Base-by-base conservation (phyloP, 2,329 filamentous ascomycete genomes). In the Alternaria tenuissima region DNA sequence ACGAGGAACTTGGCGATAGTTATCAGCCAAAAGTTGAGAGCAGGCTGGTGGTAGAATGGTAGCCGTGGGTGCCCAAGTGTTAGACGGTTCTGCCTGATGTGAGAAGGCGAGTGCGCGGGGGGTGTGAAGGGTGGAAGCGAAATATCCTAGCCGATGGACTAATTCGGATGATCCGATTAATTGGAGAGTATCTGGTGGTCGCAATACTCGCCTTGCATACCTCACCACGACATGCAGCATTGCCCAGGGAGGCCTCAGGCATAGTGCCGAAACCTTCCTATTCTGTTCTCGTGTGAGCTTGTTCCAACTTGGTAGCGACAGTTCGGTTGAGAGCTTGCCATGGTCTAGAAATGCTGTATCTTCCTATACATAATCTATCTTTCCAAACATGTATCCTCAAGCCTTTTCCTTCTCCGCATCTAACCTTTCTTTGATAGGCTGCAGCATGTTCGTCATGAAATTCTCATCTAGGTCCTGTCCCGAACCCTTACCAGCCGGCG, bases 371-470 rank as follows among this genome's bases (percentile, higher is more conserved):
- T 49, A 14, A 49, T 14, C 24, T 8, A 38, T 16, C 9, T n/a
- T 9, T 30, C 24, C n/a, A 14, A 48, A 14, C 22, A 32, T 14
- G 22, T n/a, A 9, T 26, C 9, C 28, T 48, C 55, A 70, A 18
- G 62, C 28, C 46, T 68, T 69, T 16, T 57, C 26, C 36, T 52
- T 66, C 41, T 74, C 73, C 1, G n/a, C 43, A 26, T 62, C 59
- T 24, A 74, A 58, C 22, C 39, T 64, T 14, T 62, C 62, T 24
- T 63, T 55, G 57, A 74, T 67, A 7, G 73, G 73, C 28, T 38
- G 52, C 24, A 75, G 42, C 63, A 73, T 52, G 9, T 65, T 69
- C 30, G 61, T 59, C 26, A 67, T 44, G 32, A 62, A 61, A 3
- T 53, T 62, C 20, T 63, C 59, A 26, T 52, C 39, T 7, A 63